These are phyloP conservation scores for Stagonosporopsis chrysanthemi DNA, from an alignment of 2,329 filamentous ascomycete genomes.

Conservation along the genomic window DNA sequence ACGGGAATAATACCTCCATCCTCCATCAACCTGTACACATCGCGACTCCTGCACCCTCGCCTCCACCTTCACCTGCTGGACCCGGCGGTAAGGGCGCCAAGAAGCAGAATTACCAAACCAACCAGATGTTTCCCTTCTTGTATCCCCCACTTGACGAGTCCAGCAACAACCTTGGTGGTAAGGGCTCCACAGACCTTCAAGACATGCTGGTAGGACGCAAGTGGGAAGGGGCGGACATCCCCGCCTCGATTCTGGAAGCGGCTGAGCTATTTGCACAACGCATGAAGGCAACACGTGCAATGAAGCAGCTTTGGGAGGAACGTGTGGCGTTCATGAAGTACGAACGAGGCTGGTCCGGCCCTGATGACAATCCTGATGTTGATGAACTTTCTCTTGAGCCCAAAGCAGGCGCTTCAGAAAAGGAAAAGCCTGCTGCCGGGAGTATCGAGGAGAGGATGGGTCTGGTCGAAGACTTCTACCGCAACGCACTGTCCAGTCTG, in stretches of 20 bases:
- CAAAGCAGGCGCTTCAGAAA: slow-evolving; percentile 38
- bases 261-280: slow-evolving; percentile 89
- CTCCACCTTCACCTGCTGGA: slow-evolving; percentile 87
- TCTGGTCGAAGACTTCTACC: slow-evolving; percentile 83
- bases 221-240: slow-evolving; percentile 95
- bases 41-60: slow-evolving; percentile 95
- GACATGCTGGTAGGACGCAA: slow-evolving; percentile 79
- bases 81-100: slow-evolving; percentile 89
- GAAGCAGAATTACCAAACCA: slow-evolving; percentile 99
- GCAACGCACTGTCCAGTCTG: slow-evolving; percentile 78
- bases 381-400: slow-evolving; percentile 50
- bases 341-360: slow-evolving; percentile 83
- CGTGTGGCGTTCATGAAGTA: slow-evolving; percentile 90
- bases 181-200: slow-evolving; percentile 81
- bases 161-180: slow-evolving; percentile 90
- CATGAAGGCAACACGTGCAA: slow-evolving; percentile 89
- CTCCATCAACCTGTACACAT: slow-evolving; percentile 97
- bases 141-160: slow-evolving; percentile 90
- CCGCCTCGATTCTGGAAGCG: slow-evolving; percentile 92
- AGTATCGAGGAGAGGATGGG: slow-evolving; percentile 70
- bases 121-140: slow-evolving; percentile 97
- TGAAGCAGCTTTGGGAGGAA: slow-evolving; percentile 94
- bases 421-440: slow-evolving; percentile 54
- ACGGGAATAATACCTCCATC: slow-evolving; percentile 70
- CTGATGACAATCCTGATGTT: slow-evolving; percentile 56